phyloP scores from a whole-genome alignment of 139 green algal genomes.

The Closterium sp. region DNA sequence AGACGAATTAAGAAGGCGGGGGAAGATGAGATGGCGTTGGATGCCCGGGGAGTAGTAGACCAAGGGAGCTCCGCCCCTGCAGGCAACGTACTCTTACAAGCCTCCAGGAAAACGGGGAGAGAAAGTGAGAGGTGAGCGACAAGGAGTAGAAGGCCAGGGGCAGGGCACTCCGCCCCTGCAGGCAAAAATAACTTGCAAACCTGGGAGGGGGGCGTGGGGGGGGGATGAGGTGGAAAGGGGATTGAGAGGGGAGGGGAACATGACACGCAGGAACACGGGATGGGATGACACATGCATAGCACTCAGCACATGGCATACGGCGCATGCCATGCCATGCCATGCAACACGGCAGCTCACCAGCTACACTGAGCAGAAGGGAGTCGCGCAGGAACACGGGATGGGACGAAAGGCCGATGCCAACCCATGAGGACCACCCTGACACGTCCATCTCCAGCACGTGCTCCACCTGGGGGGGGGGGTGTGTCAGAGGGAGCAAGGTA shows the following conservation, averaged over 20 bases:
- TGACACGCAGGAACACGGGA: too few relatives aligned
- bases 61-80: too few relatives aligned
- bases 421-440: constrained; percentile 18
- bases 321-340: not conserved
- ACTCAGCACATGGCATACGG: not conserved
- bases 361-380: not conserved
- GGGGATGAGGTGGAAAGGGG: too few relatives aligned
- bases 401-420: constrained; percentile 19
- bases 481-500: too few relatives aligned
- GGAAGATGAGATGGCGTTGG: too few relatives aligned
- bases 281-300: too few relatives aligned
- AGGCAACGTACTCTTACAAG: not conserved
- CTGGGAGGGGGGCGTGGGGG: too few relatives aligned
- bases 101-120: not conserved
- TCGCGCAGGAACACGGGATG: not conserved
- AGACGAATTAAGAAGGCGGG: too few relatives aligned
- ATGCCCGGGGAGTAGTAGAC: too few relatives aligned
- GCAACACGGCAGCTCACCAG: not conserved
- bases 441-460: constrained; percentile 44
- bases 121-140: not conserved
- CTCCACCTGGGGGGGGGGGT: not conserved
- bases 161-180: too few relatives aligned
- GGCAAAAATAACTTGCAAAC: too few relatives aligned
- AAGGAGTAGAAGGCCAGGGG: not conserved
- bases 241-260: too few relatives aligned